Percentiles rank a stretch among this genome's conserved stretches.
These are phyloP conservation scores for Metschnikowia lochheadii DNA, from an alignment of 805 yeast genomes.

Conservation along the genomic window DNA sequence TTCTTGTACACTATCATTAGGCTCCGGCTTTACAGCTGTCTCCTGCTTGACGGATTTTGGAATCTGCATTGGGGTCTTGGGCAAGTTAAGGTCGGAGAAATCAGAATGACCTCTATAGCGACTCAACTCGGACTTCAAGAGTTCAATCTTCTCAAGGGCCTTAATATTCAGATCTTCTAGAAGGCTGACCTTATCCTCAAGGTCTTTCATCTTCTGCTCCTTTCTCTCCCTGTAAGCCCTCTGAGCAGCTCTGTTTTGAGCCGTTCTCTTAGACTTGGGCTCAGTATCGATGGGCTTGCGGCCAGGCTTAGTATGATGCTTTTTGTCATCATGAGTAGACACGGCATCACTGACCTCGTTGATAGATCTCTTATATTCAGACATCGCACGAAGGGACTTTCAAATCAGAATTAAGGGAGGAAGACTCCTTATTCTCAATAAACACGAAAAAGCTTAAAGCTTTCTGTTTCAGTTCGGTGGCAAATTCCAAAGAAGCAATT, in stretches of 20 bases:
- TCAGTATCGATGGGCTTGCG: constrained; percentile 76
- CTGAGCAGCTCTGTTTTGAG: constrained; percentile 98
- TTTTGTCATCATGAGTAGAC: constrained; percentile 33
- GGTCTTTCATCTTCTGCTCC: constrained; percentile 78
- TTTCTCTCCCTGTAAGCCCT: constrained; percentile 94
- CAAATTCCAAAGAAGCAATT: not conserved
- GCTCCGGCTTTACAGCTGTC: constrained; percentile 1
- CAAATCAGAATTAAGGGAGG: not conserved
- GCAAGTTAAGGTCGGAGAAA: constrained; percentile 22
- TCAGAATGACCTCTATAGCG: constrained; percentile 46
- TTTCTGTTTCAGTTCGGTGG: not conserved
- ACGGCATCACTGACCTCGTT: constrained; percentile 20
- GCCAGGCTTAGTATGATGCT: constrained; percentile 59
- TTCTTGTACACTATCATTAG: constrained; percentile 20
- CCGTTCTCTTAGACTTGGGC: constrained; percentile 85
- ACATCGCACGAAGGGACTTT: constrained; percentile 14
- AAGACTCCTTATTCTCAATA: not conserved
- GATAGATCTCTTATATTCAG: constrained; percentile 31
- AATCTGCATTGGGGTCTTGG: not conserved
- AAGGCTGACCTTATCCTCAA: constrained; percentile 70
- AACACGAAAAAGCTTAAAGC: not conserved
- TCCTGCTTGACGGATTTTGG: not conserved
- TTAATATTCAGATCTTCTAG: constrained; percentile 70
- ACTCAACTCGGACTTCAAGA: constrained; percentile 66
- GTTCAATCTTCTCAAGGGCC: constrained; percentile 68